Conservation (phyloP, 768 basidiomycete species). For the Sporobolomyces pararoseus region DNA sequence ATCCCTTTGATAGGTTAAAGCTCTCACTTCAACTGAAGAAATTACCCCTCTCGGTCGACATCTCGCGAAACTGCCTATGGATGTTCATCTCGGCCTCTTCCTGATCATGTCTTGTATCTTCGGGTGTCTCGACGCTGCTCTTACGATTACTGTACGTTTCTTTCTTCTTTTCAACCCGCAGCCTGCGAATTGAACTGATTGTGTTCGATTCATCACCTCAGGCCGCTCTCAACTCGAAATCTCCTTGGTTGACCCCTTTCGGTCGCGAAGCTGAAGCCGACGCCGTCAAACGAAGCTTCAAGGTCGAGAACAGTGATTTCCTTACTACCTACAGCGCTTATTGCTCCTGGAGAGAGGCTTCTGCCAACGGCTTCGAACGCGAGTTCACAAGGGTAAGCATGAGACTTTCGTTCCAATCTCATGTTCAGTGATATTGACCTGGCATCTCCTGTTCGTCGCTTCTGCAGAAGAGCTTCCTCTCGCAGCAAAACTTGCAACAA, state of each 20-base stretch:
- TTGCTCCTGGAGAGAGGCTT: slow-evolving; percentile 75
- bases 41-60: slow-evolving; percentile 91
- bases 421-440: neutral
- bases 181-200: neutral
- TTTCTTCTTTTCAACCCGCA: neutral
- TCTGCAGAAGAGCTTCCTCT: slow-evolving; percentile 27
- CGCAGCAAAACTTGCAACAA: slow-evolving; percentile 74
- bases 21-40: slow-evolving; percentile 76
- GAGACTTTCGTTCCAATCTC: slow-evolving; percentile 57
- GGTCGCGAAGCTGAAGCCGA: slow-evolving; percentile 84
- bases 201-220: neutral
- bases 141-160: slow-evolving; percentile 68
- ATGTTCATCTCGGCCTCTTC: slow-evolving; percentile 94
- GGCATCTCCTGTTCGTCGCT: neutral
- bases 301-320: slow-evolving; percentile 86
- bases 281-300: slow-evolving; percentile 73
- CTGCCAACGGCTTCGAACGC: slow-evolving; percentile 60
- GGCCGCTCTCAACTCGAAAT: slow-evolving; percentile 85
- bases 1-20: slow-evolving; percentile 79
- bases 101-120: slow-evolving; percentile 77
- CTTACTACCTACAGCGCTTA: slow-evolving; percentile 88
- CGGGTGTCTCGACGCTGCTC: slow-evolving; percentile 87
- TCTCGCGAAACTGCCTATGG: slow-evolving; percentile 85
- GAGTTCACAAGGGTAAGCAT: slow-evolving; percentile 75
- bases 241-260: slow-evolving; percentile 83